Evolutionary conservation across 1,139 yeast genomes (phyloP).

Genomic region (Hemisphaericaspora lyxosophila): DNA sequence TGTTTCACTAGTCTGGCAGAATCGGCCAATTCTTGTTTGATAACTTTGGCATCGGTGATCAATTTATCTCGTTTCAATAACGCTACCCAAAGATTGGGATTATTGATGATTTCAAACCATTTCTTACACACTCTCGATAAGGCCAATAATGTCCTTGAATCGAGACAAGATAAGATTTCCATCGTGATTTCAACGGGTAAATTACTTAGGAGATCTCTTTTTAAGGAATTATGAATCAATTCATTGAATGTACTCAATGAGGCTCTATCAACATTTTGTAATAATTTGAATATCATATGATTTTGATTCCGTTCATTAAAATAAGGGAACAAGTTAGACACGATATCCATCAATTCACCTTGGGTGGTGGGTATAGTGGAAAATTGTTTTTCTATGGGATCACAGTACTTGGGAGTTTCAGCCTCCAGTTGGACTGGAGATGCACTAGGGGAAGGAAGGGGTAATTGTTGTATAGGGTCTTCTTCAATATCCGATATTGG

Average conservation of each 20-base stretch:
- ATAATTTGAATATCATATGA: conserved; percentile 57
- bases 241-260: conserved; percentile 69
- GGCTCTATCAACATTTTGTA: conserved; percentile 65
- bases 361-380: conserved; percentile 38
- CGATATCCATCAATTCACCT: conserved; percentile 38
- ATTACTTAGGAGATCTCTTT: conserved; percentile 67
- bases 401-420: conserved; percentile 8
- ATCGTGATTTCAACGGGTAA: conserved; percentile 79
- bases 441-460: conserved; percentile 69
- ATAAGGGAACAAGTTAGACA: conserved; percentile 34
- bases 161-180: conserved; percentile 66
- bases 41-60: conserved; percentile 38
- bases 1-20: conserved; percentile 30
- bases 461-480: conserved; percentile 45
- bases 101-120: conserved; percentile 68
- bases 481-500: conserved; percentile 43
- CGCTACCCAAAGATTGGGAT: conserved; percentile 60
- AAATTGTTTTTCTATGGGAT: conserved; percentile 24
- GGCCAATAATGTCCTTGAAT: conserved; percentile 59
- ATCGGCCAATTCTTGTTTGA: conserved; percentile 33
- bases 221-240: conserved; percentile 58
- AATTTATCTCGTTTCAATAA: conserved; percentile 56
- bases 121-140: conserved; percentile 64
- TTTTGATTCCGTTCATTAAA: conserved; percentile 41
- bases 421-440: conserved; percentile 51